A percentile compares a stretch with the other conserved stretches of the same genome.
These are phyloP conservation scores for Daldinia sp. DNA, from an alignment of 2,329 filamentous ascomycete species.

Conservation along the genomic window DNA sequence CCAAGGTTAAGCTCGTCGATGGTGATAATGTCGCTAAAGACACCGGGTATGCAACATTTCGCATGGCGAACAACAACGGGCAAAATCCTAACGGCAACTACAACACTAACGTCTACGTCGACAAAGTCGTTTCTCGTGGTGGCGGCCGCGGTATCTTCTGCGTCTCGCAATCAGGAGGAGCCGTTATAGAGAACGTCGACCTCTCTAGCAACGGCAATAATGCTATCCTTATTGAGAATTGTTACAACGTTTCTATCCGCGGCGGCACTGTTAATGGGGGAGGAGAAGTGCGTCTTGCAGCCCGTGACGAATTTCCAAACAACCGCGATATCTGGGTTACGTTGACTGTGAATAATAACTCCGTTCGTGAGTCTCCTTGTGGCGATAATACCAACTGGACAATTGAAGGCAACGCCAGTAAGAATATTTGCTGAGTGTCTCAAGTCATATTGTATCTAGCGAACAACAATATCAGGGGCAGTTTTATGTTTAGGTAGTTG, in stretches of 20 bases:
- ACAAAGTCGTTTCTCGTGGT: slow-evolving; percentile 62
- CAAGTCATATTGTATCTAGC: background rate
- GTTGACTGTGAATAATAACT: slow-evolving; percentile 57
- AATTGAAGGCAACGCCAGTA: slow-evolving; percentile 55
- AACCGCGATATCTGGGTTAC: slow-evolving; percentile 60
- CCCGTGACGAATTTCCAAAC: slow-evolving; percentile 62
- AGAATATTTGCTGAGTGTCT: slow-evolving; percentile 52
- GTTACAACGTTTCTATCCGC: slow-evolving; percentile 61
- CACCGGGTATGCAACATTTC: slow-evolving; percentile 64
- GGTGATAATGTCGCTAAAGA: slow-evolving; percentile 62
- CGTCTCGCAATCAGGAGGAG: slow-evolving; percentile 64
- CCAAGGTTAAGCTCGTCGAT: slow-evolving; percentile 61
- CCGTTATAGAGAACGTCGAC: slow-evolving; percentile 58
- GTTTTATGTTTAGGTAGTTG: too few species aligned
- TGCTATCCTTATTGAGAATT: slow-evolving; percentile 66
- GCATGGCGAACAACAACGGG: slow-evolving; percentile 66
- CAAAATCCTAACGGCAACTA: slow-evolving; percentile 58
- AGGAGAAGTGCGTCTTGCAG: slow-evolving; percentile 63
- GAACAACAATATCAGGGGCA: too few species aligned
- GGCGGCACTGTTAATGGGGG: slow-evolving; percentile 62
- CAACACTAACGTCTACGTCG: slow-evolving; percentile 60
- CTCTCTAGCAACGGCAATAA: slow-evolving; percentile 63
- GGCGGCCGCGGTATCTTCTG: slow-evolving; percentile 67
- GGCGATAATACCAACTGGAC: slow-evolving; percentile 61
- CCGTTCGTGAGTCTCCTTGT: slow-evolving; percentile 63